phyloP scores from a whole-genome alignment of 352 stramenopile species.

The Phytopythium aichiense region DNA sequence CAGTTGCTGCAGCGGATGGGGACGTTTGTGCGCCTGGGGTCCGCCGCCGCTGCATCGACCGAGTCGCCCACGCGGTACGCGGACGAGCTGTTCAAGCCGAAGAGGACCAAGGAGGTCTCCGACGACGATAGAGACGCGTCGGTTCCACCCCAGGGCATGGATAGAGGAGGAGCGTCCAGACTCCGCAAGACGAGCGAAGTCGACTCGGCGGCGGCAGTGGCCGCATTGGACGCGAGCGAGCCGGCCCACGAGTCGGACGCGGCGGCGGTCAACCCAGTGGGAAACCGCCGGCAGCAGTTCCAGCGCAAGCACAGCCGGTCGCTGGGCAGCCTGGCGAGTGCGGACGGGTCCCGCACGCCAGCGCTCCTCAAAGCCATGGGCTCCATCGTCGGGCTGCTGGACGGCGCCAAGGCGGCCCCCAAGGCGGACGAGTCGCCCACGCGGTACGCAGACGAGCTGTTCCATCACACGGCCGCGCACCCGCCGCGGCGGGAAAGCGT shows the following conservation, averaged over 20 bases:
- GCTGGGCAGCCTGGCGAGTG: conserved; percentile 14
- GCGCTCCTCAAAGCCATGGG: conserved; percentile 18
- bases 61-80: conserved; percentile 24
- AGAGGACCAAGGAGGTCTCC: not conserved
- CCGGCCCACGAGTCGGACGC: not conserved
- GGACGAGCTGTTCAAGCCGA: conserved; percentile 18
- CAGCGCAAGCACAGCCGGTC: conserved; percentile 15
- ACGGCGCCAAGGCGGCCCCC: conserved; percentile 5
- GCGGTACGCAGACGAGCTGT: conserved; percentile 23
- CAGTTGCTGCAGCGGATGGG: conserved; percentile 18
- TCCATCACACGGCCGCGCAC: not conserved
- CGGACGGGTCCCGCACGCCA: not conserved
- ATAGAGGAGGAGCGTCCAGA: not conserved
- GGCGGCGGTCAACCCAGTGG: not conserved
- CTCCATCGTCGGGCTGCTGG: conserved; percentile 16
- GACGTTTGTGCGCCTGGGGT: conserved; percentile 12
- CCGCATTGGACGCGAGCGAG: not conserved
- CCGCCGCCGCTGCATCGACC: not conserved
- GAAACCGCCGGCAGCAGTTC: conserved; percentile 9
- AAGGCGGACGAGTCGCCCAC: conserved; percentile 16
- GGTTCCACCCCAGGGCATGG: not conserved
- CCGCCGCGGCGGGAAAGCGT: not conserved
- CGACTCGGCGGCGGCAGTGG: not conserved
- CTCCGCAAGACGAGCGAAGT: not conserved
- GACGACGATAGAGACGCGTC: not conserved